These are phyloP conservation scores for Fusarium newnesense DNA, from an alignment of 2,329 filamentous ascomycete species.

Conservation along the genomic window DNA sequence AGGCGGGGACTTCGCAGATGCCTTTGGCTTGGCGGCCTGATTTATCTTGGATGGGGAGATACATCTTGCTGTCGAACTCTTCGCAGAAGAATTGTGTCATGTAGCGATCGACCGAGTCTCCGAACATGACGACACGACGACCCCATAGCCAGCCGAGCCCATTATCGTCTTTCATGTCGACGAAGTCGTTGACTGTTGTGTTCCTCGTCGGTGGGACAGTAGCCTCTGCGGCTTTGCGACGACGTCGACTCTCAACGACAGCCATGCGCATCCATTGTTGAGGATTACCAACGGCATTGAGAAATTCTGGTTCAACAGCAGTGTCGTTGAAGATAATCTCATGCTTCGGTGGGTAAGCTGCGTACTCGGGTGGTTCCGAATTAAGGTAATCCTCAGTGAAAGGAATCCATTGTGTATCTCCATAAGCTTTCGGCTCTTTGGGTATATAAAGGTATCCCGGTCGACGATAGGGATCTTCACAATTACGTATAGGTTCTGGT, in stretches of 20 bases:
- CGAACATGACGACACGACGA: conserved; percentile 30
- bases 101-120: conserved; percentile 32
- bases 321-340: conserved; percentile 79
- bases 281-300: conserved; percentile 14
- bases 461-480: conserved; percentile 52
- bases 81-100: conserved; percentile 33
- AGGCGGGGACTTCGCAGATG: conserved; percentile 11
- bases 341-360: conserved; percentile 50
- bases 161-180: conserved; percentile 17
- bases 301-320: conserved; percentile 39
- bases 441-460: conserved; percentile 66
- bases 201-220: neutral
- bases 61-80: conserved; percentile 15
- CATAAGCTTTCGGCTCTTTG: conserved; percentile 67
- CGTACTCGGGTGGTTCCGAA: conserved; percentile 59
- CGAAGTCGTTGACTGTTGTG: conserved; percentile 10
- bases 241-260: conserved; percentile 20
- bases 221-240: neutral
- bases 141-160: conserved; percentile 34
- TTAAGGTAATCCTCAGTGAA: conserved; percentile 64
- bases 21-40: conserved; percentile 15
- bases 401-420: conserved; percentile 55
- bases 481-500: conserved; percentile 10
- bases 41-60: conserved; percentile 13
- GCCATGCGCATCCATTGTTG: conserved; percentile 35